Base-by-base conservation (phyloP, 2,329 filamentous ascomycete species). In the Ophiosphaerella herpotricha region DNA sequence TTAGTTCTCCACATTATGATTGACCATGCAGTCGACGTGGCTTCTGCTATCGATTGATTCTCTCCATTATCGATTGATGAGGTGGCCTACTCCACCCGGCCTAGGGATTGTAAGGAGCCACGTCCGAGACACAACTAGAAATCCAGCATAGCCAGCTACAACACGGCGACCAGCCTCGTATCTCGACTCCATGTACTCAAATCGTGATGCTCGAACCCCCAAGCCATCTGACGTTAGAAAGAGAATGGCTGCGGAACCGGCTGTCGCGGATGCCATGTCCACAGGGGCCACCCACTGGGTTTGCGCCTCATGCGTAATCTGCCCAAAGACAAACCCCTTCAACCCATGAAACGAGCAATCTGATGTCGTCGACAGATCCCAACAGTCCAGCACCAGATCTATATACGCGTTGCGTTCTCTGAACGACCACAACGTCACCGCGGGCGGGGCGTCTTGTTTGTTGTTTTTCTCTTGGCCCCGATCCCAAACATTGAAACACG, bases 1-100 rank as follows among this genome's bases (percentile, higher is more conserved):
- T 64, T 63, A 60, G 46, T 53, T 66, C 64, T 68, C 66, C 66
- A 59, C 67, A 67, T 61, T 64, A 64, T 68, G 59, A 64, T 67
- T 61, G 56, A 39, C 52, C 53, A 40, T 60, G 57, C 53, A 56
- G 50, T 44, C 44, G 42, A 31, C 39, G 52, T 48, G 48, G 50
- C 54, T 50, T 57, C 37, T 56, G 37, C 50, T 57, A 60, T 58
- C 54, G 54, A 55, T 57, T 60, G 43, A 33, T 42, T 42, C 34
- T 42, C 34, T 24, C 23, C 39, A 29, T 29, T 42, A 42, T 42
- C 39, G 39, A 42, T 42, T 42, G 33, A 8, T 11, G 7, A 11
- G 11, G 7, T 29, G 26, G 7, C 26, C 26, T 8, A 5, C 26
- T 29, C 26, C 26, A 29, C 26, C 6, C 26, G 7, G 11, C 26